Conservation (phyloP, 176 grass and related monocot genomes). For the Aegilops speltoides region DNA sequence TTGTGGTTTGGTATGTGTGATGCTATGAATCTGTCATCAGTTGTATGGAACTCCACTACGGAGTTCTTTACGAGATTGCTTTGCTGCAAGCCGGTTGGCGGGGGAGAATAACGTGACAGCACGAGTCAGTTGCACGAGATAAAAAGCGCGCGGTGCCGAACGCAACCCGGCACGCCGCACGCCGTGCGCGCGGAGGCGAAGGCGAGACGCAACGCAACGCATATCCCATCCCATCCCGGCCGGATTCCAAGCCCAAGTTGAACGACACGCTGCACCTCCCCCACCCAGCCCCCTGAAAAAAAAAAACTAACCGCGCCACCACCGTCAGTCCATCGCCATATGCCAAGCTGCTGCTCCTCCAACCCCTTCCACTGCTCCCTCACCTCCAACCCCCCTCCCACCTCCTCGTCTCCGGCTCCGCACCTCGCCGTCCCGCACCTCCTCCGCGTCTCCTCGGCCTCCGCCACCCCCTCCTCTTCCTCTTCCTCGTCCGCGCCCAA, state of each 20-base stretch:
- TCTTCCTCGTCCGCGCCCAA: not conserved
- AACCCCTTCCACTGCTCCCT: conserved; percentile 39
- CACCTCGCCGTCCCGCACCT: not conserved
- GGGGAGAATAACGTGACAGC: not conserved
- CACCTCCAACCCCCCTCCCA: not conserved
- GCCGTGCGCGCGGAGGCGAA: not conserved
- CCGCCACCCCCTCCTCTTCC: conserved; percentile 13
- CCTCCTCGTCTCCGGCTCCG: not conserved
- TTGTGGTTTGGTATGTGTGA: not conserved
- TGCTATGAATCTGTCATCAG: not conserved
- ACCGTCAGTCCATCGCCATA: not conserved
- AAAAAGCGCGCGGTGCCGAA: not conserved
- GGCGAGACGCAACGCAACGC: not conserved
- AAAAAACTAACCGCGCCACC: not conserved
- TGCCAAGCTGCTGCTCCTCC: conserved; percentile 10
- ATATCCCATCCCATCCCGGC: not conserved
- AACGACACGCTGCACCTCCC: not conserved
- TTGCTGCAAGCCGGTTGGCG: not conserved
- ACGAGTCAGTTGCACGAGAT: not conserved
- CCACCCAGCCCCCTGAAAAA: not conserved
- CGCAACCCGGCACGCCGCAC: not conserved
- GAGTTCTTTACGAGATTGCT: too few species aligned
- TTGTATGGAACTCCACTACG: not conserved
- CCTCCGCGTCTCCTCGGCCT: not conserved
- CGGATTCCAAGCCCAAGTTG: conserved; percentile 29